These are phyloP conservation scores for Kodamaea ohmeri DNA, from an alignment of 1,139 yeast genomes.

Conservation along the genomic window DNA sequence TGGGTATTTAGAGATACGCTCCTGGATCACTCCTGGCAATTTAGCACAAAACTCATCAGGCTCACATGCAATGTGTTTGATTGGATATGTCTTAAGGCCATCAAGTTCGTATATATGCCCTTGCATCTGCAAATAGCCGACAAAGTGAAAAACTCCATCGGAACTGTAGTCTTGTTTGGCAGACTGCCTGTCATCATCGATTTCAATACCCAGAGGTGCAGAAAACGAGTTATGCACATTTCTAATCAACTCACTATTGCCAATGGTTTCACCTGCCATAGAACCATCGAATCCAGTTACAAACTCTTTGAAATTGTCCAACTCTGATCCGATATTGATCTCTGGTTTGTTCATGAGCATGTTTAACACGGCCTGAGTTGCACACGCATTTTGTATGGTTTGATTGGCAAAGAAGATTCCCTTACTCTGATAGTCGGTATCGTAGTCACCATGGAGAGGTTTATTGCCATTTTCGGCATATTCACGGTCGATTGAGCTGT, in stretches of 20 bases:
- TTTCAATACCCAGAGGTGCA: slow-evolving; percentile 48
- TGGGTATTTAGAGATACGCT: slow-evolving; percentile 47
- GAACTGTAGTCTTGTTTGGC: slow-evolving; percentile 34
- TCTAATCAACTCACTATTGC: slow-evolving; percentile 60
- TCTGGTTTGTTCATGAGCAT: slow-evolving; percentile 44
- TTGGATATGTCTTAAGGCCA: slow-evolving; percentile 61
- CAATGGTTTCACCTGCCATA: slow-evolving; percentile 60
- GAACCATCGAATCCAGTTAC: slow-evolving; percentile 56
- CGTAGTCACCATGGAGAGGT: slow-evolving; percentile 49
- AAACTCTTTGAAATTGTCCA: slow-evolving; percentile 50
- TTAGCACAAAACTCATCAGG: slow-evolving; percentile 41
- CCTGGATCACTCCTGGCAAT: slow-evolving; percentile 43
- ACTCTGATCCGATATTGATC: slow-evolving; percentile 49
- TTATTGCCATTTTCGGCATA: slow-evolving; percentile 25
- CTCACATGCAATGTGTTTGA: slow-evolving; percentile 47
- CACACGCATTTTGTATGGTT: slow-evolving; percentile 70
- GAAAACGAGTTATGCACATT: slow-evolving; percentile 64
- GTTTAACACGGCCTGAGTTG: slow-evolving; percentile 73
- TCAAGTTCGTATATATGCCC: slow-evolving; percentile 63
- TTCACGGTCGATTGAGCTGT: slow-evolving; percentile 40
- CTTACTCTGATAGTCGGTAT: slow-evolving; percentile 33
- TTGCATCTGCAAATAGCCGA: slow-evolving; percentile 50
- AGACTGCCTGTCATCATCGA: slow-evolving; percentile 39
- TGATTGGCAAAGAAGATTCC: slow-evolving; percentile 63
- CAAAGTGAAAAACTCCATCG: slow-evolving; percentile 62